phyloP scores from a whole-genome alignment of 2,329 filamentous ascomycete species.

The Phyllachora maydis region DNA sequence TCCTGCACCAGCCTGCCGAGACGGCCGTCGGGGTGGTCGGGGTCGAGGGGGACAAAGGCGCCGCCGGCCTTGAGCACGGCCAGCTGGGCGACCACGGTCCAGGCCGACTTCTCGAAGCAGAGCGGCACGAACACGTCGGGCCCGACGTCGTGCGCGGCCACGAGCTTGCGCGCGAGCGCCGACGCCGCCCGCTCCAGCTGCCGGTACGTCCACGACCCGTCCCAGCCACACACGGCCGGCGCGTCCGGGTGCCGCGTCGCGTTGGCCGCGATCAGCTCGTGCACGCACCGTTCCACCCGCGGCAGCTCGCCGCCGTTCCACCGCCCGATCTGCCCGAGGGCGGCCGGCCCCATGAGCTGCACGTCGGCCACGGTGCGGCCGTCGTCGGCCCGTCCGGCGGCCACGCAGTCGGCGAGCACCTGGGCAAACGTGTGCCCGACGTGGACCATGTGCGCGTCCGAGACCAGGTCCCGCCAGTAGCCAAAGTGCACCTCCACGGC shows the following conservation, averaged over 20 bases:
- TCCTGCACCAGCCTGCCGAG: neutral
- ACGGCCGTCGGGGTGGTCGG: slow-evolving; percentile 1
- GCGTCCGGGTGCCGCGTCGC: neutral
- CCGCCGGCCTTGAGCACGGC: slow-evolving; percentile 1
- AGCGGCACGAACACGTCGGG: slow-evolving; percentile 6
- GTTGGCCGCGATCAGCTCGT: slow-evolving; percentile 1
- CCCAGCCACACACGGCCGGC: slow-evolving; percentile 1
- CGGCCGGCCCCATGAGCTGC: slow-evolving; percentile 2
- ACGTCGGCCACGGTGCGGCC: slow-evolving; percentile 6
- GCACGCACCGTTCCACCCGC: slow-evolving; percentile 1
- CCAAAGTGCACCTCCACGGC: slow-evolving; percentile 6
- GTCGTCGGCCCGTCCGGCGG: slow-evolving; percentile 2
- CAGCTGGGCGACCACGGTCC: slow-evolving; percentile 17
- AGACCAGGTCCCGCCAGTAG: slow-evolving; percentile 6
- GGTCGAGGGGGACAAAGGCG: slow-evolving; percentile 1
- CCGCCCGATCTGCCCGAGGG: slow-evolving; percentile 1
- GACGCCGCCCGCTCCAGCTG: slow-evolving; percentile 1
- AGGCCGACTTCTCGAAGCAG: slow-evolving; percentile 27
- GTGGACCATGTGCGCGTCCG: slow-evolving; percentile 6
- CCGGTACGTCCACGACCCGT: slow-evolving; percentile 1
- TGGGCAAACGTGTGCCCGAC: slow-evolving; percentile 4
- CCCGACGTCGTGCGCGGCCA: neutral
- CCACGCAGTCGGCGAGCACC: slow-evolving; percentile 4
- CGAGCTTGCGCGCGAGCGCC: slow-evolving; percentile 1
- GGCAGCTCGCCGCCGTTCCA: slow-evolving; percentile 1